These are phyloP conservation scores for Golubevia sp. DNA, from an alignment of 1,284 basidiomycete species.

Conservation along the genomic window DNA sequence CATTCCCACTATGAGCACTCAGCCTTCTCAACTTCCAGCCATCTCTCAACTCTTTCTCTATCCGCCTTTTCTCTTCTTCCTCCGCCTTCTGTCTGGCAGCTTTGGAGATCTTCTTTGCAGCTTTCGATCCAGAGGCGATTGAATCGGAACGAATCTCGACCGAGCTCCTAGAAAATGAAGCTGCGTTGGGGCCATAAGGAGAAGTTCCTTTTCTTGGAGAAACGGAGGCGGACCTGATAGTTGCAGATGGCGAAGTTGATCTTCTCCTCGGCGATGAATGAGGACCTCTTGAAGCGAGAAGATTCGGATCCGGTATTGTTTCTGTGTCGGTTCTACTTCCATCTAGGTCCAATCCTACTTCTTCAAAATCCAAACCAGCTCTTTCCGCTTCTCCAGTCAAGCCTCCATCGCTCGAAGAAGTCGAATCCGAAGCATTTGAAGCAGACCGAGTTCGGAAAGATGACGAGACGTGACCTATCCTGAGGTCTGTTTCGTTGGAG, in stretches of 20 bases:
- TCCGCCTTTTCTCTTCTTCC: not conserved
- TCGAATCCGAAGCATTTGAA: slow-evolving; percentile 32
- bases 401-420: slow-evolving; percentile 17
- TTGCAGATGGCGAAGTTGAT: not conserved
- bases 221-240: not conserved
- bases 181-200: not conserved
- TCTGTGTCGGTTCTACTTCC: not conserved
- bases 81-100: not conserved
- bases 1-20: not conserved
- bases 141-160: slow-evolving; percentile 18
- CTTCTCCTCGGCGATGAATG: not conserved
- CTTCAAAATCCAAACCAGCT: not conserved
- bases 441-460: slow-evolving; percentile 7
- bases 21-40: not conserved
- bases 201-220: not conserved
- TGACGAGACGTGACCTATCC: too few species aligned
- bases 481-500: too few species aligned
- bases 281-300: not conserved
- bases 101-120: not conserved
- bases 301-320: not conserved
- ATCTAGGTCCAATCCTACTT: not conserved
- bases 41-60: not conserved
- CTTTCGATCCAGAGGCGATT: slow-evolving; percentile 10
- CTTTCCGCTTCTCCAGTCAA: slow-evolving; percentile 2
- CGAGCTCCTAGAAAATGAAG: not conserved